Evolutionary conservation across 2,329 filamentous ascomycete species (phyloP), one percentile per base, ranked within the genome.

Genomic region (Lecanicillium sp.): DNA sequence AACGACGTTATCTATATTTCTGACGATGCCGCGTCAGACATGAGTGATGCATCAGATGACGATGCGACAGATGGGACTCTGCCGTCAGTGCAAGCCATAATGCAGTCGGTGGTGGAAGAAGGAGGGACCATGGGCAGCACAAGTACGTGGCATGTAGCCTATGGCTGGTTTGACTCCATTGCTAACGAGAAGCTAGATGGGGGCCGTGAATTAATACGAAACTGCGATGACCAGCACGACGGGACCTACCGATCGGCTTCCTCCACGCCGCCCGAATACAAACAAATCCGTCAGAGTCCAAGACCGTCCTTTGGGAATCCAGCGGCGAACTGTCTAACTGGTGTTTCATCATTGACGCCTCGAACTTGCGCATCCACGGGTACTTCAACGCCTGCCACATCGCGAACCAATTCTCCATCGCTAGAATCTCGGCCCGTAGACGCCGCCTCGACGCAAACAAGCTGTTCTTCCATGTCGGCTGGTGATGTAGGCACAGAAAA

Each of bases 1-100:
- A 35, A 27, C 28, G 33, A 40, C 14, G 2, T 20, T 8, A 40
- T 40, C 17, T 40, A 40, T 6, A 35, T 40, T 35, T 35, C 38
- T n/a, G 32, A 30, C 12, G 33, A 35, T 9, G 25, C 38, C 17
- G 25, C 33, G 29, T 40, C 27, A 6, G 31, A 40, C 27, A 31
- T 35, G 1, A 14, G 27, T 27, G 25, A 31, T 15, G 38, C 17
- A 29, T 34, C 32, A 16, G 11, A 16, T 35, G 12, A 32, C 19
- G 11, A 30, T 31, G 4, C 5, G 15, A 30, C 31, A 2, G 27
- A 38, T 38, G 20, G 33, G 33, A 38, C 20, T 0, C 7, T 38
- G 20, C 29, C 9, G 32, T n/a, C 27, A n/a, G n/a, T 35, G 22
- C 9, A 32, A 27, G 38, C 38, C 4, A 35, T 35, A 25, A 15